phyloP scores from a whole-genome alignment of 2,329 filamentous ascomycete genomes.

The Beauveria sp. region DNA sequence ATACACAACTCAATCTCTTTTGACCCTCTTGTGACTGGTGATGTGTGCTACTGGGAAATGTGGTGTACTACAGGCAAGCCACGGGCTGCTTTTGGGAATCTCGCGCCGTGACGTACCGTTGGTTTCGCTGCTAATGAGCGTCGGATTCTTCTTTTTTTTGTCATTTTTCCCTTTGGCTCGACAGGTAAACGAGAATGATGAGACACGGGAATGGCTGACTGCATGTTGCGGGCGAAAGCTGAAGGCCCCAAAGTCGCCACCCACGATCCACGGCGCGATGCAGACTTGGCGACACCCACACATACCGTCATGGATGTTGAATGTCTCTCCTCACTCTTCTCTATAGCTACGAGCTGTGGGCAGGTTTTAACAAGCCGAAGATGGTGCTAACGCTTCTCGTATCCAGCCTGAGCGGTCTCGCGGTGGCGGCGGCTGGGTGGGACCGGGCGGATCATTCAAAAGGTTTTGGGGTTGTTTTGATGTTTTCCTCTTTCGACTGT shows the following conservation, averaged over 20 bases:
- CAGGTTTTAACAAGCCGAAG: too few relatives aligned
- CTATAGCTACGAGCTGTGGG: too few relatives aligned
- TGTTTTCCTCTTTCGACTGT: background rate
- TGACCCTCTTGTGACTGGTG: background rate
- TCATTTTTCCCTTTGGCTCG: too few relatives aligned
- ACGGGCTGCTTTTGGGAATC: background rate
- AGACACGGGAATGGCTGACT: too few relatives aligned
- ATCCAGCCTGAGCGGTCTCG: background rate
- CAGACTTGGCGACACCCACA: too few relatives aligned
- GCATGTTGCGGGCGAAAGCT: too few relatives aligned
- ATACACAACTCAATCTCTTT: background rate
- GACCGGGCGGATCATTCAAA: background rate
- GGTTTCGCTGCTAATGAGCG: background rate
- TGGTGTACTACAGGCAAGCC: background rate
- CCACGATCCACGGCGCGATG: too few relatives aligned
- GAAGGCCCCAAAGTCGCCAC: too few relatives aligned
- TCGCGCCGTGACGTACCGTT: background rate
- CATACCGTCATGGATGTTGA: too few relatives aligned
- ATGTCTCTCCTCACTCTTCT: too few relatives aligned
- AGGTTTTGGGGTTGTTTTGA: background rate
- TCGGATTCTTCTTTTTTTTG: too few relatives aligned
- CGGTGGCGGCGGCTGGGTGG: background rate
- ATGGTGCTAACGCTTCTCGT: background rate
- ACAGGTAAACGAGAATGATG: too few relatives aligned
- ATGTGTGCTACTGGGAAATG: background rate